Evolutionary conservation across 495 filamentous ascomycete species (phyloP).

Genomic region (Penicillium diatomitis): DNA sequence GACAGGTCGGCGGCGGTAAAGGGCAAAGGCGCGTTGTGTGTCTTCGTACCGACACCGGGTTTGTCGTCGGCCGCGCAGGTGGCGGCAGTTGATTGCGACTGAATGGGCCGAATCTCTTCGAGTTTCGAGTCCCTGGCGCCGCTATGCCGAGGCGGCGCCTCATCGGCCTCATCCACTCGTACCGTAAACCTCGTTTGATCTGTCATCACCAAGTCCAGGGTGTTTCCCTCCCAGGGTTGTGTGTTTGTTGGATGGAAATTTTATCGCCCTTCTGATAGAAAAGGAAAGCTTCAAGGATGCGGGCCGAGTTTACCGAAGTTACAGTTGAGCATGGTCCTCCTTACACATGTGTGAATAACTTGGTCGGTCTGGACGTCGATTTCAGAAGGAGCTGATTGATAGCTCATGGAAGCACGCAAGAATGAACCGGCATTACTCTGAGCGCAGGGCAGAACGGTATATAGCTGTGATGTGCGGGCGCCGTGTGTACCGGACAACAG

Average conservation of each 20-base stretch:
- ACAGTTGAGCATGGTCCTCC: constrained; percentile 17
- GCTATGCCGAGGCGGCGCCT: constrained; percentile 19
- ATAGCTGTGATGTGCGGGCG: neutral
- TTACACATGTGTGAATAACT: neutral
- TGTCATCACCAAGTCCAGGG: constrained; percentile 24
- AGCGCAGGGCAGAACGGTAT: neutral
- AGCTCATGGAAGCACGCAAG: constrained; percentile 22
- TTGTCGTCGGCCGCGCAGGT: constrained; percentile 16
- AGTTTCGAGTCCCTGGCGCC: constrained; percentile 15
- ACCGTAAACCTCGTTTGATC: constrained; percentile 24
- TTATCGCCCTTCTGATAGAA: neutral
- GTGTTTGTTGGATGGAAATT: constrained; percentile 2
- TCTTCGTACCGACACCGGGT: constrained; percentile 15
- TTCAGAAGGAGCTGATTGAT: constrained; percentile 19
- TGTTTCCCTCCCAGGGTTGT: neutral
- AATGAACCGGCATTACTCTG: constrained; percentile 33
- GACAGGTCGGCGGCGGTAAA: constrained; percentile 15
- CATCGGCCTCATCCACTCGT: constrained; percentile 24
- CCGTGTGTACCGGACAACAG: constrained; percentile 31
- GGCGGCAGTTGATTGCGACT: constrained; percentile 5
- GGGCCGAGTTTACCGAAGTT: constrained; percentile 14
- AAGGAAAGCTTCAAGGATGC: constrained; percentile 5
- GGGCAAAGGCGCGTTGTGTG: constrained; percentile 23
- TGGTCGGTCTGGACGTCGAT: too few species aligned
- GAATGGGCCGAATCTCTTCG: neutral